phyloP scores from a whole-genome alignment of 1,284 basidiomycete genomes.

The Ganoderma boninense region DNA sequence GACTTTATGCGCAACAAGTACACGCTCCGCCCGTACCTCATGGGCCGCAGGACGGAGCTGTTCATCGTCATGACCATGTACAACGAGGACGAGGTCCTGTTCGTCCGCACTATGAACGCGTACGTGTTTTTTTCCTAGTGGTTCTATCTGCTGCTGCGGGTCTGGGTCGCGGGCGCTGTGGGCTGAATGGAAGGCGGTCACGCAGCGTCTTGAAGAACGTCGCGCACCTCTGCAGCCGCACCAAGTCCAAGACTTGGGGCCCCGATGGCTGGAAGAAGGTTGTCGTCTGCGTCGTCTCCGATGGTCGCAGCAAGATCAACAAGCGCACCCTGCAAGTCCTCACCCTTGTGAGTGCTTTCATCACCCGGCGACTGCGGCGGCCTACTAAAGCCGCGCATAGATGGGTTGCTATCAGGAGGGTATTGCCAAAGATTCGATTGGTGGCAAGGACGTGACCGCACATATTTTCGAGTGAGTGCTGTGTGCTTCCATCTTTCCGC shows the following conservation, averaged over 20 bases:
- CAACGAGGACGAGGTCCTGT: conserved; percentile 93
- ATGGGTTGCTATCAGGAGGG: conserved; percentile 99
- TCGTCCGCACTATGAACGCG: conserved; percentile 89
- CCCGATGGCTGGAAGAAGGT: conserved; percentile 95
- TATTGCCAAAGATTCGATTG: conserved; percentile 92
- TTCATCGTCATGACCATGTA: conserved; percentile 98
- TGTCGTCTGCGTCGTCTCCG: conserved; percentile 92
- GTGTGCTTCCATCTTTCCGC: not conserved
- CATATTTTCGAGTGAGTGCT: conserved; percentile 86
- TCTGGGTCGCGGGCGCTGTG: conserved; percentile 9
- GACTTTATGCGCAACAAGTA: conserved; percentile 83
- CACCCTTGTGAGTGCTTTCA: conserved; percentile 59
- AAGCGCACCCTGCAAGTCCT: conserved; percentile 87
- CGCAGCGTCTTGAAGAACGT: conserved; percentile 89
- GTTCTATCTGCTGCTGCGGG: not conserved
- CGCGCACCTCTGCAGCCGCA: conserved; percentile 83
- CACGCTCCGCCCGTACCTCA: conserved; percentile 85
- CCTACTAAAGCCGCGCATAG: conserved; percentile 44
- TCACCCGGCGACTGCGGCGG: not conserved
- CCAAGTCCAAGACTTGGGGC: conserved; percentile 92
- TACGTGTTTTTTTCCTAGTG: conserved; percentile 44
- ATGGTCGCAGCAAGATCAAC: conserved; percentile 92
- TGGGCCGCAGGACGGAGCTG: conserved; percentile 88
- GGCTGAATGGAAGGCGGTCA: conserved; percentile 16
- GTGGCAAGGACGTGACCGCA: conserved; percentile 91